Evolutionary conservation across 2,329 filamentous ascomycete species (phyloP), one percentile per base, ranked within the genome.

Genomic region (Lachnellula cervina): DNA sequence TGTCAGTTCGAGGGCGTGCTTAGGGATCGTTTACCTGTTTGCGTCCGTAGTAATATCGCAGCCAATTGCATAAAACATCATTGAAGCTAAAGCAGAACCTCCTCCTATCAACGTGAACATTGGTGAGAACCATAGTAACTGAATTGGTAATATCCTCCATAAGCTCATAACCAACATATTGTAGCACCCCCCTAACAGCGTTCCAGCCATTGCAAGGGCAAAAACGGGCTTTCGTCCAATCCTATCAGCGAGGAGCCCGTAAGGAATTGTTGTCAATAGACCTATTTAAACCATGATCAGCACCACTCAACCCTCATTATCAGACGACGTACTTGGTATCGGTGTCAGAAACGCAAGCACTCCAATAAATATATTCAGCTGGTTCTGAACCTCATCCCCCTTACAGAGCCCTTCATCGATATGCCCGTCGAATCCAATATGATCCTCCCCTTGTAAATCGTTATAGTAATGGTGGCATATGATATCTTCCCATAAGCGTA

Each of bases 321-420:
- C 32, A 35, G 23, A 1, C 9, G 35, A 49, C 59, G 64, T 66
- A 59, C 71, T 63, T 13, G 72, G 62, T 42, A 66, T 65, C 5
- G 70, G 66, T 35, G 64, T 64, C 19, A 73, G 35, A 17, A 71
- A 61, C 23, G 59, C 55, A 43, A 66, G 56, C 5, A 68, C 64
- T 21, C 70, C 72, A 23, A 72, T 62, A 3, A 74, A 57, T 17
- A 69, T 64, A 7, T 72, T 72, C 17, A 75, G 59, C 52, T 69
- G 62, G 14, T 67, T 64, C 59, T 75, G 72, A 28, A 75, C 67
- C 28, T 62, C 59, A 45, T 72, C 66, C 4, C 59, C 67, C 59
- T 74, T 75, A 59, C 73, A 75, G 47, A 67, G 47, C 8, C 43
- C 58, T 59, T 75, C 73, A 28, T 72, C 68, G 38, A 75, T 73